Evolutionary conservation across 352 stramenopile genomes (phyloP), one percentile per base, ranked within the genome.

Genomic region (Pythium angustatum): DNA sequence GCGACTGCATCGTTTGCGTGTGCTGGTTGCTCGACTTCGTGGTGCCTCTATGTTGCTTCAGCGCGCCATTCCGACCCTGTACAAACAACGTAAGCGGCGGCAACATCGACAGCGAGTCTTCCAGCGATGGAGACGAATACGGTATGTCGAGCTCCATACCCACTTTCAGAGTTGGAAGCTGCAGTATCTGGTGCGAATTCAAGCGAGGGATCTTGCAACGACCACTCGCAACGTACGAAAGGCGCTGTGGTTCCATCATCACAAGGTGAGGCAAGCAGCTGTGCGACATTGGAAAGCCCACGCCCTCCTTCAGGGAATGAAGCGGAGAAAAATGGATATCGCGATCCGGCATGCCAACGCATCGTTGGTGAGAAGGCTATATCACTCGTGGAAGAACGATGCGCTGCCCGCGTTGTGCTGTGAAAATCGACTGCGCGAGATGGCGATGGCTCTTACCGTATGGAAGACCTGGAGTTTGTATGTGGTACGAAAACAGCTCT

Each of bases 241-340:
- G 31, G 58, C 58, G 3, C 15, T 50, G 17, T 75, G 62, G 68
- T 71, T 71, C 47, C 68, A 57, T 34, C 57, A 75, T 34, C 62
- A 71, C 28, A 68, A 71, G 30, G 27, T 71, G 5, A 34, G 68
- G 22, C 68, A 75, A 30, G 24, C 2, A 3, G 56, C 68, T 24
- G 10, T 71, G 9, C 31, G 19, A 14, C 26, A 38, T 1, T 71
- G 68, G 68, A 48, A n/a, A 12, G 19, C 14, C 15, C 45, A 62
- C 15, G 41, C 66, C 0, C n/a, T 49, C 30, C 47, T 34, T 28
- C 38, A 41, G 19, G 24, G 41, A 22, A 15, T 12, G 4, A 49
- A 62, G 28, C 48, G 45, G 24, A 8, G 21, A 17, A 60, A 52
- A 36, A 17, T 55, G 21, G 30, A 45, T 1, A 3, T 11, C 24